Evolutionary conservation across 768 basidiomycete genomes (phyloP), one percentile per base, ranked within the genome.

Genomic region (Russula sp.): DNA sequence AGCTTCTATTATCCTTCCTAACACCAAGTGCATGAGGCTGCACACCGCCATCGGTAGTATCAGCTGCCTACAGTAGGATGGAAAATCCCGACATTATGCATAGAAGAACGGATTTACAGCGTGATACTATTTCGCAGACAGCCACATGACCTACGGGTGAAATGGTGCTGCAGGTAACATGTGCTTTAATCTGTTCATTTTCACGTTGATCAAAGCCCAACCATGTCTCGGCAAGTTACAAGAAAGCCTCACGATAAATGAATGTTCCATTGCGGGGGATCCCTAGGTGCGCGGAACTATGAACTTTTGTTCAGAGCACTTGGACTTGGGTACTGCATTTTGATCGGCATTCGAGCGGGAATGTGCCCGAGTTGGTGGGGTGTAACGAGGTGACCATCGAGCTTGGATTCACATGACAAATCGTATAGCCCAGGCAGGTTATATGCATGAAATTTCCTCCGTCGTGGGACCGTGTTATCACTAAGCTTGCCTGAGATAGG

Each of bases 1-100:
- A 36, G 59, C 63, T 50, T 56, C 63, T 40, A 55, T 49, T 34
- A 14, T 32, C 46, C 26, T 64, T 54, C 52, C 42, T 7, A 28
- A 53, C 20, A 24, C 36, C 58, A 30, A n/a, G 3, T 30, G 28
- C 28, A 64, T 53, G 63, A 64, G 63, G 63, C 48, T 42, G 58
- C 53, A 55, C 63, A 56, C 38, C 48, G 36, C 7, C 53, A 50
- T 64, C 53, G 18, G 40, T 24, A 4, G 30, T 55, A 10, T 16
- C 8, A 24, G 4, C 24, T 56, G 44, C 30, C 10, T 20, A 6
- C 46, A 10, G 26, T 7, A 42, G 38, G 22, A 34, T 54, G 53
- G 36, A 24, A 48, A 7, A 54, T 34, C 22, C 50, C 16, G 18
- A 11, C 42, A 38, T 28, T 4, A n/a, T 49, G 20, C 16, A 38